Evolutionary conservation across 2,329 filamentous ascomycete genomes (phyloP), one percentile per base, ranked within the genome.

Genomic region (Ophiostoma sp.): DNA sequence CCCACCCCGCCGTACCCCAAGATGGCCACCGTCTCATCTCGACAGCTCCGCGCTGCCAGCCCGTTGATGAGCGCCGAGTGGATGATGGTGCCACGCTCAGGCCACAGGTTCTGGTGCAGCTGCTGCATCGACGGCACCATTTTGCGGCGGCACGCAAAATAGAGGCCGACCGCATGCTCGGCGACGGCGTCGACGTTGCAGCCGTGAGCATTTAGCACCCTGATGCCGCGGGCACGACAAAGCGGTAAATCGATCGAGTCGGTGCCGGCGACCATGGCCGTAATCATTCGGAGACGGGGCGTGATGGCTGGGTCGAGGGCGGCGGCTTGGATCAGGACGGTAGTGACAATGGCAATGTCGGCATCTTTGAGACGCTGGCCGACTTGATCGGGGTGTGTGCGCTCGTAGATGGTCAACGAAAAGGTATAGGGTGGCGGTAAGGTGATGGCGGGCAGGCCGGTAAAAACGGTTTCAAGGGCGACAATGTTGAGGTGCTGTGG

Each of bases 1-100:
- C 81, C 80, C 59, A 82, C 81, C 36, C 79, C 78, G 2, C 81
- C 81, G 71, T 81, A 75, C 0, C 80, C 81, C 22, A 82, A 77
- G 59, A 82, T 76, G 8, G 79, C 80, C 3, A 81, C 75, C 17
- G 75, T 75, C 55, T 74, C 22, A 75, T 59, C 55, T 3, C 55
- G 55, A 59, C 70, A 39, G 73, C 76, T 45, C 55, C 55, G 55
- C 19, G 55, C 25, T 3, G 55, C 55, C 55, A 75, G 3, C 1
- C 68, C 68, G 33, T 55, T 55, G 17, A 59, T 55, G 55, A 71
- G 48, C 12, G 70, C 61, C 8, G 61, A 55, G 63, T 68, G 70
- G n/a, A 77, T 73, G 71, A 81, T 75, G 7, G 72, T 75, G 7
- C 78, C 76, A 12, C 71, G 59, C 1, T 74, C 66, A 6, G 76